A percentile compares a stretch with the other conserved stretches of the same genome.
These are phyloP conservation scores for Pseudonitzschia multiseries DNA, from an alignment of 108 stramenopile species.

Conservation along the genomic window DNA sequence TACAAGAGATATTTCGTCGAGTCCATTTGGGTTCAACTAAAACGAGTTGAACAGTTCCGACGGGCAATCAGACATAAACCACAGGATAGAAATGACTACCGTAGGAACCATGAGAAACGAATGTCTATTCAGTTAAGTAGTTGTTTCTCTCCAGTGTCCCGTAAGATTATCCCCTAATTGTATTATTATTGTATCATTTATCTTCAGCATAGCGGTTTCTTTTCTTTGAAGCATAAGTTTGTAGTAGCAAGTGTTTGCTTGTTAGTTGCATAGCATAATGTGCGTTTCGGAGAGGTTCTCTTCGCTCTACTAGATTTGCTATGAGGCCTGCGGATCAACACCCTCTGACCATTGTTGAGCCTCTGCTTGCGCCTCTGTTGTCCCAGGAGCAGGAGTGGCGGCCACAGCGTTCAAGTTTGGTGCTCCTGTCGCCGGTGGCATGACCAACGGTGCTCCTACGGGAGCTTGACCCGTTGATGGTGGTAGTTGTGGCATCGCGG, in stretches of 20 bases:
- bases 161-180: slow-evolving; percentile 13
- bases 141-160: slow-evolving; percentile 3
- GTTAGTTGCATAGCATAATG: neutral
- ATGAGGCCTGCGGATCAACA: neutral
- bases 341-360: neutral
- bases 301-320: neutral
- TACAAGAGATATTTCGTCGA: no score
- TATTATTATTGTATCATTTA: slow-evolving; percentile 13
- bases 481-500: slow-evolving; percentile 12
- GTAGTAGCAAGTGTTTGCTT: slow-evolving; percentile 4
- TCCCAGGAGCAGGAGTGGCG: neutral
- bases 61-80: no score
- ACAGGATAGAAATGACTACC: neutral
- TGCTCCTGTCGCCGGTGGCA: neutral
- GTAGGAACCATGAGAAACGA: no score
- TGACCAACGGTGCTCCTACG: neutral
- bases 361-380: neutral
- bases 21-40: no score
- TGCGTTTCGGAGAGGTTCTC: neutral
- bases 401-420: neutral
- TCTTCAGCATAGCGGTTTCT: slow-evolving; percentile 2
- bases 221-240: neutral
- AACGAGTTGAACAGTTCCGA: no score
- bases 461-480: neutral
- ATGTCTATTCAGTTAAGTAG: neutral